Percentiles rank a stretch among this genome's conserved stretches.
Evolutionary conservation across 2,329 filamentous ascomycete species (phyloP).

Genomic region (Aspergillus uvarum): DNA sequence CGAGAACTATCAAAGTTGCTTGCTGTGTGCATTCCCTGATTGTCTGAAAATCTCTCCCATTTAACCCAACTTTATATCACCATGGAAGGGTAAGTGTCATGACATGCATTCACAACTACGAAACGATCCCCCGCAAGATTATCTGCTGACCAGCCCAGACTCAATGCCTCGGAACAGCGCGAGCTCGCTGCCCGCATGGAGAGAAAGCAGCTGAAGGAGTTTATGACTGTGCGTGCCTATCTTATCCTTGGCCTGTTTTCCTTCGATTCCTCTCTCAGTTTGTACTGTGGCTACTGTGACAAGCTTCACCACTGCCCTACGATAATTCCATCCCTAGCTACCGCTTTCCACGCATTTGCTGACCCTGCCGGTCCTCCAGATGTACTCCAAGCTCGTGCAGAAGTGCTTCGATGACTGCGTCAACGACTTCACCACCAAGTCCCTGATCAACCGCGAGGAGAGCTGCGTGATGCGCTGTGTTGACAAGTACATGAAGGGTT

Average conservation of each 20-base stretch:
- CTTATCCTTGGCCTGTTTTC: not conserved
- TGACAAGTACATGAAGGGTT: slow-evolving; percentile 91
- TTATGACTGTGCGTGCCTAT: slow-evolving; percentile 76
- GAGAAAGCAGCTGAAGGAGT: slow-evolving; percentile 98
- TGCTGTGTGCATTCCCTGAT: slow-evolving; percentile 6
- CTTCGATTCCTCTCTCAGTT: not conserved
- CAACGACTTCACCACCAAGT: slow-evolving; percentile 98
- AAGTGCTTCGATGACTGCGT: slow-evolving; percentile 94
- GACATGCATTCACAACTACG: not conserved
- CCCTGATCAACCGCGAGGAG: slow-evolving; percentile 81
- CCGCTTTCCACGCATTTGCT: not conserved
- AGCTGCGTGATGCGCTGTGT: slow-evolving; percentile 93
- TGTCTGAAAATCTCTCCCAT: slow-evolving; percentile 6
- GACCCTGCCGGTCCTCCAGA: slow-evolving; percentile 44
- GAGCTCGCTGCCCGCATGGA: slow-evolving; percentile 94
- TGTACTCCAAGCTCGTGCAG: slow-evolving; percentile 62
- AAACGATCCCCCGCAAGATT: not conserved
- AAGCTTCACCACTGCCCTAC: not conserved
- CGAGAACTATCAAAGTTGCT: slow-evolving; percentile 1
- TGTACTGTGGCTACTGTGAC: not conserved
- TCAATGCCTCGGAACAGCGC: slow-evolving; percentile 79
- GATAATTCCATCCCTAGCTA: not conserved
- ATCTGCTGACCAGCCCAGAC: slow-evolving; percentile 46
- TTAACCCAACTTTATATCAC: slow-evolving; percentile 15
- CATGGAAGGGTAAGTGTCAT: slow-evolving; percentile 39